Evolutionary conservation across 1,139 yeast genomes (phyloP), one percentile per base, ranked within the genome.

Genomic region (Petasospora rhodanensis): DNA sequence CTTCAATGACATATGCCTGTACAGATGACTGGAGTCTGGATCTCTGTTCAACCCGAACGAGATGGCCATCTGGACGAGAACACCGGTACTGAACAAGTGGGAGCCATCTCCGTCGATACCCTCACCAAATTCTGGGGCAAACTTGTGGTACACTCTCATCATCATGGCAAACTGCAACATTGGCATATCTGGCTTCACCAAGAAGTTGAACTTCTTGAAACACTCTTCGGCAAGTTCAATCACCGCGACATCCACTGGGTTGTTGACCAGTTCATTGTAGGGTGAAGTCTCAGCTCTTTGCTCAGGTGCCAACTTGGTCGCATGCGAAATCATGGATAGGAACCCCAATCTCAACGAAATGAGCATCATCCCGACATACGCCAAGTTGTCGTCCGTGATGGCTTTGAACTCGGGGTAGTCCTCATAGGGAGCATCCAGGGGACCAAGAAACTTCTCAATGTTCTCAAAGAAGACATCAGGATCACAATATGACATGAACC

Each of bases 81-180:
- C 53, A 3, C 74, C 72, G 11, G 63, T n/a, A n/a, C n/a, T 56
- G 32, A 62, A 62, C 1, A 67, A 61, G 34, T 66, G 71, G 0
- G 69, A 55, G 35, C 66, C 75, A 8, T 73, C 71, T 22, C 75
- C 78, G 39, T 71, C 74, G 4, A 62, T 59, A 4, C 64, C 64
- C 37, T 62, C 66, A 13, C 76, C 74, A 42, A 70, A 76, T 42
- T 72, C 77, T 0, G 77, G 77, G 0, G 76, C 73, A 31, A 49
- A 58, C 14, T 56, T 52, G 22, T 66, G 66, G 41, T 73, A 73
- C 12, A 70, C 54, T 22, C 73, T 56, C 55, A 72, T 59, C 41
- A 63, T 54, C 8, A 73, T 39, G 6, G 47, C 38, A 24, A 73
- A 66, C 46, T 74, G 79, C 22, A 76, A 56, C 3, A 73, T 64